These are phyloP conservation scores for Aspergillus sclerotiicarbonarius DNA, from an alignment of 495 filamentous ascomycete genomes.

Conservation along the genomic window DNA sequence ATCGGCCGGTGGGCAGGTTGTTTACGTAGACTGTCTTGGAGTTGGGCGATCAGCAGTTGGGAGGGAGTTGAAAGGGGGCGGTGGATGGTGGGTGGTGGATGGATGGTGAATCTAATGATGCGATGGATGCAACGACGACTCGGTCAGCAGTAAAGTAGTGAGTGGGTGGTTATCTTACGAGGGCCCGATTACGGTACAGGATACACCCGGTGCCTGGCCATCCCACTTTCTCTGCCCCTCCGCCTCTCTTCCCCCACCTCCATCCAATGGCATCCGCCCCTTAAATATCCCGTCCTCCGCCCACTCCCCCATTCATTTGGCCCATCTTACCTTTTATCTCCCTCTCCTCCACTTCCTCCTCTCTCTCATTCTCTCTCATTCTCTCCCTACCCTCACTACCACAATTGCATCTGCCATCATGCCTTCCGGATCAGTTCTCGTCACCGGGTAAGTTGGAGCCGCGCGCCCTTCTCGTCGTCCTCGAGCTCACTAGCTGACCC, in stretches of 20 bases:
- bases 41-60: background rate
- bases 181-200: no score
- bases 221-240: background rate
- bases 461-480: slow-evolving; percentile 5
- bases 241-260: slow-evolving; percentile 2
- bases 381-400: slow-evolving; percentile 2
- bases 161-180: background rate
- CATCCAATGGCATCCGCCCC: slow-evolving; percentile 8
- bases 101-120: background rate
- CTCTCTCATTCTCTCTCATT: slow-evolving; percentile 2
- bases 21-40: background rate
- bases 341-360: slow-evolving; percentile 2
- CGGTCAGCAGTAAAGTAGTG: no score
- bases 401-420: slow-evolving; percentile 47
- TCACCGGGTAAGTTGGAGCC: slow-evolving; percentile 72
- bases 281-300: slow-evolving; percentile 20
- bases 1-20: background rate
- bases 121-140: background rate
- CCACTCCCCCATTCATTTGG: background rate
- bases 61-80: background rate
- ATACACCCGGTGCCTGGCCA: background rate
- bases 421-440: slow-evolving; percentile 80
- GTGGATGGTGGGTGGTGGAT: no score
- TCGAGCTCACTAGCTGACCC: slow-evolving; percentile 19
- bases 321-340: background rate